These are phyloP conservation scores for Euphorbia schlechtendalii DNA, from an alignment of 441 rosid species.

Conservation along the genomic window DNA sequence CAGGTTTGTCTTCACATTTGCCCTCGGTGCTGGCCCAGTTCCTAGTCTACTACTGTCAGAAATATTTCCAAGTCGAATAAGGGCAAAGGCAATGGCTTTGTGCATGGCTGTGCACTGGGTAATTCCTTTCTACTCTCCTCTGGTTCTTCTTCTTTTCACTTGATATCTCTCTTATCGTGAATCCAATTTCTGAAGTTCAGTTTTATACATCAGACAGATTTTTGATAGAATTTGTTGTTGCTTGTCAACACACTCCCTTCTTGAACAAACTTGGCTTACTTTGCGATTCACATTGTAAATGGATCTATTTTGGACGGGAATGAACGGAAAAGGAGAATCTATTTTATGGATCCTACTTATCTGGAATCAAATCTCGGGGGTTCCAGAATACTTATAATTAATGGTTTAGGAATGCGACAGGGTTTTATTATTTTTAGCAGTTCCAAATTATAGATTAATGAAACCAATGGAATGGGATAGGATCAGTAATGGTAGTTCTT, in stretches of 20 bases:
- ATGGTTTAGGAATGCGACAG: neutral
- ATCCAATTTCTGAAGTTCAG: neutral
- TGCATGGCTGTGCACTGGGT: conserved; percentile 55
- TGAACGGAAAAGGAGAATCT: neutral
- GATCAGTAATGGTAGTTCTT: neutral
- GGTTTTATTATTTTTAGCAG: neutral
- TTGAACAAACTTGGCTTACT: conserved; percentile 4
- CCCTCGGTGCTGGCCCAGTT: conserved; percentile 54
- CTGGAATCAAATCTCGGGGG: neutral
- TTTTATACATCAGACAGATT: neutral
- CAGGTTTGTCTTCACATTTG: conserved; percentile 46
- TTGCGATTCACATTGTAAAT: neutral
- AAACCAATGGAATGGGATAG: neutral
- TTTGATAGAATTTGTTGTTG: neutral
- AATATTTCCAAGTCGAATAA: conserved; percentile 41
- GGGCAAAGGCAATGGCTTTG: conserved; percentile 48
- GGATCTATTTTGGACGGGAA: neutral
- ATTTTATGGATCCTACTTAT: neutral
- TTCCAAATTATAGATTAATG: neutral
- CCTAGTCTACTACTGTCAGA: conserved; percentile 49
- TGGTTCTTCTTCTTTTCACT: neutral
- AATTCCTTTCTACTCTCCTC: conserved; percentile 18
- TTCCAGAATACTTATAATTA: neutral
- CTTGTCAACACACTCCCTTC: neutral
- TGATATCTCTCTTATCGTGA: neutral